Base-by-base conservation (phyloP, 805 yeast species). In the Metahyphopichia silvanorum region DNA sequence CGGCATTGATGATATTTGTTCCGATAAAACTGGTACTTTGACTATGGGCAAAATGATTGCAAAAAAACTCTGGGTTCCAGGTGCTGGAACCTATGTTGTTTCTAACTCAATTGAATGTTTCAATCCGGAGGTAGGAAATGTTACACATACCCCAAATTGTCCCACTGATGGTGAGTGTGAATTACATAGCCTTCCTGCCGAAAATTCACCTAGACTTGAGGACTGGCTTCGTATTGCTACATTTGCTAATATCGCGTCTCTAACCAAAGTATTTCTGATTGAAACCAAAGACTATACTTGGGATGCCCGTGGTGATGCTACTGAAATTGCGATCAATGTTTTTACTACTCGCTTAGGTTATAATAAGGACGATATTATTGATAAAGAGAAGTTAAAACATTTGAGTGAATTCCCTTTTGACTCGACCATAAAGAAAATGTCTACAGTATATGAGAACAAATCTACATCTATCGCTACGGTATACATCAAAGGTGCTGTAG, bases 21-120 rank as follows among this genome's bases (percentile, higher is more conserved):
- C 89, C 2, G 93, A 83, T 60, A 83, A 83, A 50, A 83, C 93
- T 6, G 93, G 93, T 40, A 83, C 93, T 24, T 67, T 83, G 38
- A 83, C 93, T 4, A 84, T 80, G 44, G 91, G 91, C 34, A 79
- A 79, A 43, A 83, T 83, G 93, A 68, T 83, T 47, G 77, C 78
- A n/a, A 76, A 73, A 40, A 71, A 75, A 39, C 79, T 72, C 13
- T 83, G 86, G 86, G 51, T 83, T 27, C 87, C 88, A 6, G 60
- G 69, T 5, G 64, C 67, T 25, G 88, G 89, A 11, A 68, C 79
- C 10, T 71, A 68, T 43, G 53, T 69, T 8, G 76, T 82, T 24
- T 55, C 59, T n/a, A 69, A 71, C 35, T 68, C 82, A 10, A 68
- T 66, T 40, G 80, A 77, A 26, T 79, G 87, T 4, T 74, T 71